Conservation (phyloP, 208 protist genomes). For the Trypanosoma mega region DNA sequence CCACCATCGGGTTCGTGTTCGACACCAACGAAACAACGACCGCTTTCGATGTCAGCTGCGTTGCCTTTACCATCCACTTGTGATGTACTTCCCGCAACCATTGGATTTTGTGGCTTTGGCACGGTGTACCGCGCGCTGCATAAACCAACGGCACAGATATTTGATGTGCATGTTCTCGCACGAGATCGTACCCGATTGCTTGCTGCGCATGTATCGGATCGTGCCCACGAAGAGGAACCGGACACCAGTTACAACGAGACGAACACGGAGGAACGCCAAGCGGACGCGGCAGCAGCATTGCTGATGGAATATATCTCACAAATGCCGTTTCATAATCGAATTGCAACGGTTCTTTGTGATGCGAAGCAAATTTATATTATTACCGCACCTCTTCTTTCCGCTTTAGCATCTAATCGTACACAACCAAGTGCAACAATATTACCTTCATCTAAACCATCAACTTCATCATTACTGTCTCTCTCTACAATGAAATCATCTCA, state of each 20-base stretch:
- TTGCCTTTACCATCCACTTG: not conserved
- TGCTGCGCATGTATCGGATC: conserved; percentile 14
- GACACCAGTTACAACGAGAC: conserved; percentile 27
- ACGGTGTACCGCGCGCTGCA: conserved; percentile 67
- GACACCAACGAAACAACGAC: conserved; percentile 1
- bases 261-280: conserved; percentile 50
- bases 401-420: conserved; percentile 19
- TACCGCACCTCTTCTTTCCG: conserved; percentile 76
- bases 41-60: not conserved
- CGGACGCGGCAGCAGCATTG: conserved; percentile 76
- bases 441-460: too few species aligned
- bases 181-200: conserved; percentile 53
- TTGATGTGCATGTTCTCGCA: conserved; percentile 79
- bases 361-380: conserved; percentile 82
- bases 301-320: conserved; percentile 77
- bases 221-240: not conserved
- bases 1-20: not conserved
- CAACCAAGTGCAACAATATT: not conserved
- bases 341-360: conserved; percentile 77
- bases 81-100: conserved; percentile 28
- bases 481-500: not conserved
- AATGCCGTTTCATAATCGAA: conserved; percentile 63
- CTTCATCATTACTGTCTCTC: too few species aligned
- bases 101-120: conserved; percentile 64
- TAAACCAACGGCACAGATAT: conserved; percentile 66